Percentiles rank a stretch among this genome's conserved stretches.
phyloP scores from a whole-genome alignment of 768 basidiomycete species.

The Infundibulicybe gibba region DNA sequence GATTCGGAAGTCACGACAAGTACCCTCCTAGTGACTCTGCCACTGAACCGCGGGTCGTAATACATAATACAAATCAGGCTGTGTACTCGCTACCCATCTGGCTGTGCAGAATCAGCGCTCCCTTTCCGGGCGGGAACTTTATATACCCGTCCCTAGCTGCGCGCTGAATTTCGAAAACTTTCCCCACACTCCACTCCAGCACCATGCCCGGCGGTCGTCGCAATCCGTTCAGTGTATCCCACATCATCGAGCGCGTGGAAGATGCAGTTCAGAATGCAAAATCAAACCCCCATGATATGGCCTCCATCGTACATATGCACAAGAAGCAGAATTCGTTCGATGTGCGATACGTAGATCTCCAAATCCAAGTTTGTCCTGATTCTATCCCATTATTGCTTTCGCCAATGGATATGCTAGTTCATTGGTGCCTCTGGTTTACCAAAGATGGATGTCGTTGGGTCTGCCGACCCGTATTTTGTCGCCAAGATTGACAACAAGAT shows the following conservation, averaged over 20 bases:
- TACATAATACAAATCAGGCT: no score
- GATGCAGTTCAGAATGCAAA: constrained; percentile 22
- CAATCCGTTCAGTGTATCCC: constrained; percentile 31
- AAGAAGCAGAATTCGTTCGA: constrained; percentile 32
- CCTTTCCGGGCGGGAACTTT: no score
- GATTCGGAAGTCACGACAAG: no score
- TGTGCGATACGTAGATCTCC: background rate
- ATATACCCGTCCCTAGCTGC: no score
- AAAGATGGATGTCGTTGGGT: constrained; percentile 62
- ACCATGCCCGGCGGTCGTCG: constrained; percentile 22
- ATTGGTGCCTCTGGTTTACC: constrained; percentile 70
- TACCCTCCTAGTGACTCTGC: no score
- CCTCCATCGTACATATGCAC: constrained; percentile 30
- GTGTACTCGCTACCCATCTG: no score
- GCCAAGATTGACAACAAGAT: constrained; percentile 62
- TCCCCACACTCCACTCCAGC: background rate
- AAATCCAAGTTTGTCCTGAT: background rate
- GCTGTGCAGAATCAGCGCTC: no score
- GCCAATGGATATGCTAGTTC: constrained; percentile 36
- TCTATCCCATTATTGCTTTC: background rate
- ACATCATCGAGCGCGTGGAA: constrained; percentile 24
- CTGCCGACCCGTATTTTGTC: constrained; percentile 70
- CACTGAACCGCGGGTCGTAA: no score
- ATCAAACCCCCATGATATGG: constrained; percentile 26
- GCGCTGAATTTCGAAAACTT: background rate